Percentiles rank a stretch among this genome's conserved stretches.
These are phyloP conservation scores for Penicillium sp. DNA, from an alignment of 2,329 filamentous ascomycete genomes.

Conservation along the genomic window DNA sequence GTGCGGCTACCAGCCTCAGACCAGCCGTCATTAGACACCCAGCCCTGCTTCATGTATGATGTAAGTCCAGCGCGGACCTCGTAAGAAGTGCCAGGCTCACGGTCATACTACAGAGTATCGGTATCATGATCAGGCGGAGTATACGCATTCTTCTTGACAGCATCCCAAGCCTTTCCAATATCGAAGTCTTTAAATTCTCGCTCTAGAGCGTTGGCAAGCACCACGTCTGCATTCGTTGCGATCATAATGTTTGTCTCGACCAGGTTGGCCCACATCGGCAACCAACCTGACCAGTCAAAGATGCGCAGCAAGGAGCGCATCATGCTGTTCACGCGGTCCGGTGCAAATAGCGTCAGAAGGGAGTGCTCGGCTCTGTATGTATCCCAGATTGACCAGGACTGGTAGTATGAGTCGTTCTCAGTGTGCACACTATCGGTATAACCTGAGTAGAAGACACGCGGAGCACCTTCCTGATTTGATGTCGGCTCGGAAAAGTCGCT, in stretches of 20 bases:
- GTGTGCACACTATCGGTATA: slow-evolving; percentile 41
- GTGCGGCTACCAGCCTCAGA: slow-evolving; percentile 42
- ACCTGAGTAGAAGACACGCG: slow-evolving; percentile 39
- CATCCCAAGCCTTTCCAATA: slow-evolving; percentile 38
- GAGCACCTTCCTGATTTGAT: slow-evolving; percentile 6
- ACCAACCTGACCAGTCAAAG: slow-evolving; percentile 41
- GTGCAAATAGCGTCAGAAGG: slow-evolving; percentile 40
- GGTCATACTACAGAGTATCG: slow-evolving; percentile 41
- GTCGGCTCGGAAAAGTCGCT: slow-evolving; percentile 43
- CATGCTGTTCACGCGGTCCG: slow-evolving; percentile 42
- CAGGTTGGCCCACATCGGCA: slow-evolving; percentile 45
- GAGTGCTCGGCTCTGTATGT: slow-evolving; percentile 44
- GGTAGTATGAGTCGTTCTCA: slow-evolving; percentile 41
- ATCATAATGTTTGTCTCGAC: slow-evolving; percentile 47
- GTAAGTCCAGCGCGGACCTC: slow-evolving; percentile 43
- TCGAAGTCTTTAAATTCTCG: slow-evolving; percentile 40
- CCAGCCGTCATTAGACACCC: slow-evolving; percentile 44
- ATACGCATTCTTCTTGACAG: slow-evolving; percentile 41
- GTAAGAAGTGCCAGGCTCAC: slow-evolving; percentile 40
- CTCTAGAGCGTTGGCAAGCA: slow-evolving; percentile 42
- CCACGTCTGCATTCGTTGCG: slow-evolving; percentile 42
- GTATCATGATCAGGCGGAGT: slow-evolving; percentile 40
- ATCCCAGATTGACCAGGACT: slow-evolving; percentile 47
- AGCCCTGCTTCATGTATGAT: slow-evolving; percentile 38
- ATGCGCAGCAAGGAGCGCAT: slow-evolving; percentile 41